Base-by-base conservation (phyloP, 1,284 basidiomycete species). In the Ceratobasidium papillatum region DNA sequence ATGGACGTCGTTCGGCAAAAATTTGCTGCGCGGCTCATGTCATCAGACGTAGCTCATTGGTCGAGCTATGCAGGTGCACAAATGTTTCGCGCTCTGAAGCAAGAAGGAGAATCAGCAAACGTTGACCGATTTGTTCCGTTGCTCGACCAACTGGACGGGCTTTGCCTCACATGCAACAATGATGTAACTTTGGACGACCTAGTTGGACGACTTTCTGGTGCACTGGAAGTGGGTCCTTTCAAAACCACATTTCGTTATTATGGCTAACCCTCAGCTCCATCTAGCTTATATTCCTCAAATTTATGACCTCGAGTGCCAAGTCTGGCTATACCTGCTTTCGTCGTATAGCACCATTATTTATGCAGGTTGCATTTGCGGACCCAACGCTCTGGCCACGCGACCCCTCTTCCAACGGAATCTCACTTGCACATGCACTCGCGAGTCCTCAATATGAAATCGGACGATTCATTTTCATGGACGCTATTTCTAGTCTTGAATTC, bases 331-430 rank as follows among this genome's bases (percentile, higher is more conserved):
- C 38, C 14, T n/a, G 34, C 11, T 8, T 61, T 4, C 25, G 36
- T 9, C 9, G 12, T 2, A 34, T 63, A 11, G 38, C 61, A 30
- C 61, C 41, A 45, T 9, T 34, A 7, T 61, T 36, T 38, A 22
- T 61, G 36, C 27, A 41, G n/a, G 58, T 61, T 38, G 58, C 62
- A 32, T 47, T 32, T 22, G 3, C 62, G 14, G 62, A 64, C 19
- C 62, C 45, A 2, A 49, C 11, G 4, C 27, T 64, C 25, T 64
- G 62, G 62, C 43, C 62, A 12, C 62, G 62, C 25, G 19, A 64
- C 11, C 45, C 62, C 25, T 19, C 19, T n/a, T 64, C 52, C n/a
- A 41, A 27, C 19, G 64, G 34, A 1, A 49, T 68, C 1, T 68
- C 51, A 38, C 49, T 38, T 4, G 51, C 38, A 4, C 54, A 56